These are phyloP conservation scores for Isoetes engelmannii DNA, from an alignment of 83 land plant genomes.

Conservation along the genomic window DNA sequence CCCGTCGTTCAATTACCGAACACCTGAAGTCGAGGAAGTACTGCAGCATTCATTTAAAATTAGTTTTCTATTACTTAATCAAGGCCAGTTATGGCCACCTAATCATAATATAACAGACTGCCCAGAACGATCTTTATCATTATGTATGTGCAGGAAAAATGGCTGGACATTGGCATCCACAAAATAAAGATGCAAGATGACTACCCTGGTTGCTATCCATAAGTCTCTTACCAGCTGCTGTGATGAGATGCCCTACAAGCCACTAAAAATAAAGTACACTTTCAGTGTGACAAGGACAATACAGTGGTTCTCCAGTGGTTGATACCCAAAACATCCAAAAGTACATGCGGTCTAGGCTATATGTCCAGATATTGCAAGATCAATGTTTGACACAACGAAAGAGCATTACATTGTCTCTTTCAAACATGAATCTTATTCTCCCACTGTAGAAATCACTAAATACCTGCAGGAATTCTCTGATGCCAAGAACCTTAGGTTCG, in stretches of 20 bases:
- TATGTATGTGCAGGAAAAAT: not conserved
- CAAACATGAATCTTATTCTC: not conserved
- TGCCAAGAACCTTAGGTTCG: not conserved
- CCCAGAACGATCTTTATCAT: not conserved
- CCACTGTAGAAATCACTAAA: not conserved
- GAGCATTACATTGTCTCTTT: not conserved
- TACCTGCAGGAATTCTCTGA: conserved; percentile 5
- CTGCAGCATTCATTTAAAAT: conserved; percentile 35
- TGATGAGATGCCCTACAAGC: no score
- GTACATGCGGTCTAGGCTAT: not conserved
- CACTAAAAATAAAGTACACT: not conserved
- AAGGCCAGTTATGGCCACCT: not conserved
- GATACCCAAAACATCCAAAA: not conserved
- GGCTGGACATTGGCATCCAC: not conserved
- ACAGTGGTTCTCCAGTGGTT: not conserved
- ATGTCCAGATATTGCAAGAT: not conserved
- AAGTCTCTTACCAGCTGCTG: no score
- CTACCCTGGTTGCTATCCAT: not conserved
- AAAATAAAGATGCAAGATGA: not conserved
- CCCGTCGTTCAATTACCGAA: conserved; percentile 80
- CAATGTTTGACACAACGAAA: not conserved
- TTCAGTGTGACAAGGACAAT: not conserved
- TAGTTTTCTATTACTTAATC: not conserved
- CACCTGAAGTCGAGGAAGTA: conserved; percentile 88
- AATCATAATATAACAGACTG: no score